Evolutionary conservation across 495 filamentous ascomycete species (phyloP).

Genomic region (Pseudoneurospora amorphoporcata): DNA sequence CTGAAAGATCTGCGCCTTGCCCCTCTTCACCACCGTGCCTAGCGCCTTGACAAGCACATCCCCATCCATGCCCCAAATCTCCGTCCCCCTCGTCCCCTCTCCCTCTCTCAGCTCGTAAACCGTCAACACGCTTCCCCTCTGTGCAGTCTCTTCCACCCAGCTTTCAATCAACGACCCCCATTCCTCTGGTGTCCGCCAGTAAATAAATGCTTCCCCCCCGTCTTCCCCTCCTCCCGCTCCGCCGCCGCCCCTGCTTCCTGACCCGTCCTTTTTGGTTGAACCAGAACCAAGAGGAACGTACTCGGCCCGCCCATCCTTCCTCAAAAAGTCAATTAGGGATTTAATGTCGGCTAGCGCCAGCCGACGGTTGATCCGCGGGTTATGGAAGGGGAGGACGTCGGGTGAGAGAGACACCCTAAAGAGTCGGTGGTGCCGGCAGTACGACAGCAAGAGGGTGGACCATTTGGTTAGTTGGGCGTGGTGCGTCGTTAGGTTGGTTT

Average conservation of each 20-base stretch:
- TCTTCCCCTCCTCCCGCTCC: constrained; percentile 21
- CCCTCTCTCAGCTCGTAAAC: constrained; percentile 39
- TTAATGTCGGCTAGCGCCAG: constrained; percentile 53
- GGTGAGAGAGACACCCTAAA: constrained; percentile 60
- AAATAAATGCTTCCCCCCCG: constrained; percentile 25
- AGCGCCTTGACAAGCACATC: constrained; percentile 73
- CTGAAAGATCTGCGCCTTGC: constrained; percentile 83
- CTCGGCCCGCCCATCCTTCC: constrained; percentile 56
- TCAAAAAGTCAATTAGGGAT: constrained; percentile 66
- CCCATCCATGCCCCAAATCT: constrained; percentile 63
- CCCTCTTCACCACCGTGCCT: constrained; percentile 68
- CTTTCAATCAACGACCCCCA: constrained; percentile 35
- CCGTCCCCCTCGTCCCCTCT: constrained; percentile 30
- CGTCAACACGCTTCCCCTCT: constrained; percentile 37
- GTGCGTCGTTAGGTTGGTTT: constrained; percentile 67
- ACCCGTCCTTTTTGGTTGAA: constrained; percentile 48
- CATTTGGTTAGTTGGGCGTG: constrained; percentile 72
- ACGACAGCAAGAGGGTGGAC: constrained; percentile 73
- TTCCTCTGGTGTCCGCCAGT: constrained; percentile 41
- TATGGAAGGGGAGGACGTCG: constrained; percentile 46
- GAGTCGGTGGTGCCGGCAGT: constrained; percentile 65
- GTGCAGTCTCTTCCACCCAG: constrained; percentile 38
- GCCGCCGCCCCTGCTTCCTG: constrained; percentile 13
- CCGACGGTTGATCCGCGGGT: constrained; percentile 40
- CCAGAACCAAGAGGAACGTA: constrained; percentile 50